phyloP scores from a whole-genome alignment of 1,139 yeast genomes.

The Trichomonascaceae sp. region DNA sequence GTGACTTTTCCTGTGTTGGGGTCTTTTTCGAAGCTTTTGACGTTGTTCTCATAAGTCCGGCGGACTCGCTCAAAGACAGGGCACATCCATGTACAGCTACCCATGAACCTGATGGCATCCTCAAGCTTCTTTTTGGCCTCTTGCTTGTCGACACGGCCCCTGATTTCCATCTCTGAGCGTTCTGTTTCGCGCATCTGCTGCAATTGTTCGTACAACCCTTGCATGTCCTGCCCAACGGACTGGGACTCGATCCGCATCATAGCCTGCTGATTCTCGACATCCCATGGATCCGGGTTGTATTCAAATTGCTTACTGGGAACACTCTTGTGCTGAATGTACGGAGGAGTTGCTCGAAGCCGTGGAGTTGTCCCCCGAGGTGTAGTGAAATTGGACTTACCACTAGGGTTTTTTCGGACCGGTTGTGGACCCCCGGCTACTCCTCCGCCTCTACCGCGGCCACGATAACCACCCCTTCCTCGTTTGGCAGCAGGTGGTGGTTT shows the following conservation, averaged over 20 bases:
- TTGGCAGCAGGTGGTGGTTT: too few species aligned
- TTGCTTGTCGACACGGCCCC: conserved; percentile 81
- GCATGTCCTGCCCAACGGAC: conserved; percentile 29
- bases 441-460: too few species aligned
- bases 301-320: conserved; percentile 3
- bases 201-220: conserved; percentile 37
- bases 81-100: conserved; percentile 90
- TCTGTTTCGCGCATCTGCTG: conserved; percentile 69
- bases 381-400: too few species aligned
- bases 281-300: conserved; percentile 33
- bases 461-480: too few species aligned
- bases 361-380: too few species aligned
- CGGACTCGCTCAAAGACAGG: conserved; percentile 87
- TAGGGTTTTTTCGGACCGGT: too few species aligned
- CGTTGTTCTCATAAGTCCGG: conserved; percentile 79
- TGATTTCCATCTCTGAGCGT: conserved; percentile 63
- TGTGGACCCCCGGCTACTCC: too few species aligned
- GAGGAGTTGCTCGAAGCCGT: not conserved
- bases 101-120: conserved; percentile 79
- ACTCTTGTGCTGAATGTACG: conserved; percentile 1
- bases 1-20: conserved; percentile 47
- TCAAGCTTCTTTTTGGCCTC: conserved; percentile 67
- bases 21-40: conserved; percentile 65
- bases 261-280: conserved; percentile 37
- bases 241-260: conserved; percentile 32